These are phyloP conservation scores for Calonectria pseudoturangicola DNA, from an alignment of 2,329 filamentous ascomycete genomes.

Conservation along the genomic window DNA sequence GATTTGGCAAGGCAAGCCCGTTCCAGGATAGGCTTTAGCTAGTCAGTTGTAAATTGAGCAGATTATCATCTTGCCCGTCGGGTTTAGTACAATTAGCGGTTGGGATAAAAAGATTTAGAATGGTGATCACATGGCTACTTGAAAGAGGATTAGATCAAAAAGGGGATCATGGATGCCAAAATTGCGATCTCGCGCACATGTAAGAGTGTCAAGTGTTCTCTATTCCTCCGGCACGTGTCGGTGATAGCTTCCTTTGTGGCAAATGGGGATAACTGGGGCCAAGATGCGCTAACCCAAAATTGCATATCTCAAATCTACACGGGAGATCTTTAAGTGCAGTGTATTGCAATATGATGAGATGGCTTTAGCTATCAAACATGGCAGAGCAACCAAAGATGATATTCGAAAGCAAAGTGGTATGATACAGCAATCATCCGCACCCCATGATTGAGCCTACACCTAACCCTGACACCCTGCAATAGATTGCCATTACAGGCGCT, in stretches of 20 bases:
- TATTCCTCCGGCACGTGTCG: background rate
- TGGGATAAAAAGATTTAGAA: no score
- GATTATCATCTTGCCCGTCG: no score
- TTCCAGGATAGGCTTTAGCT: background rate
- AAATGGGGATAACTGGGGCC: background rate
- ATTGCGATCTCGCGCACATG: background rate
- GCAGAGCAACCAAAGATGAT: background rate
- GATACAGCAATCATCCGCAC: background rate
- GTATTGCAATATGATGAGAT: background rate
- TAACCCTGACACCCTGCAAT: background rate
- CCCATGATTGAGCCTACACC: background rate
- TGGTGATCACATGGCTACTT: no score
- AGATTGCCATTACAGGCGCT: constrained; percentile 1
- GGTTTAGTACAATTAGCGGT: no score
- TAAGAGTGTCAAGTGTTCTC: background rate
- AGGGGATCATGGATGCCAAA: background rate
- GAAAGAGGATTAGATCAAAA: no score
- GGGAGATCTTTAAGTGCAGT: background rate
- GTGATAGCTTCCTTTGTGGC: background rate
- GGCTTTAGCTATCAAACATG: background rate
- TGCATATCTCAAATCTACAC: background rate
- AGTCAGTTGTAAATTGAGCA: no score
- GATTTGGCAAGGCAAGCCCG: background rate
- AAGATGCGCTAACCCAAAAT: background rate
- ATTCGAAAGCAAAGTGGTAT: background rate